Conservation (phyloP, 2,329 filamentous ascomycete species). For the Epichloe baconii region DNA sequence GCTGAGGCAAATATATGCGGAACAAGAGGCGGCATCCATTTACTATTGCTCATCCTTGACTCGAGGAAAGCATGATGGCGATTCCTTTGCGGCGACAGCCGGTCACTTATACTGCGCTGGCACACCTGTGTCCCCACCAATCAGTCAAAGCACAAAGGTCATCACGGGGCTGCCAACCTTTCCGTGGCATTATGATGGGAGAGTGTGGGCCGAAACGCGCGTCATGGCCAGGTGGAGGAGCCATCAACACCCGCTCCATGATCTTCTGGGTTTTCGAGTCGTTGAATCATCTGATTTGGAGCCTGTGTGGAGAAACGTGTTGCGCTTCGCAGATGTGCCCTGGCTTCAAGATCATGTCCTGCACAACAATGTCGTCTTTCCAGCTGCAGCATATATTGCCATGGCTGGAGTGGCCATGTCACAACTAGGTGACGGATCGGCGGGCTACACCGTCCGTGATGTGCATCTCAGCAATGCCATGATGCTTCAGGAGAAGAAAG, state of each 20-base stretch:
- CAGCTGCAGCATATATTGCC: neutral
- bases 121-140: too few species aligned
- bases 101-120: neutral
- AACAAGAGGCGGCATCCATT: neutral
- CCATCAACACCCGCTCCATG: neutral
- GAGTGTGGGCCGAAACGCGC: neutral
- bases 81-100: neutral
- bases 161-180: neutral
- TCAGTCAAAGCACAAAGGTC: too few species aligned
- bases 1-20: neutral
- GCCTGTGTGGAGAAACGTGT: neutral
- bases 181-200: neutral
- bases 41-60: neutral
- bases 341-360: neutral
- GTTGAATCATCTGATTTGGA: neutral
- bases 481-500: neutral
- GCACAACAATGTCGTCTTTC: neutral
- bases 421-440: neutral
- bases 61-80: neutral
- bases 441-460: neutral
- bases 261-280: neutral
- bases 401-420: neutral
- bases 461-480: too few species aligned
- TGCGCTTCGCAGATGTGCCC: neutral
- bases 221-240: neutral